phyloP scores from a whole-genome alignment of 257 asterid genomes.

The Sherardia arvensis region DNA sequence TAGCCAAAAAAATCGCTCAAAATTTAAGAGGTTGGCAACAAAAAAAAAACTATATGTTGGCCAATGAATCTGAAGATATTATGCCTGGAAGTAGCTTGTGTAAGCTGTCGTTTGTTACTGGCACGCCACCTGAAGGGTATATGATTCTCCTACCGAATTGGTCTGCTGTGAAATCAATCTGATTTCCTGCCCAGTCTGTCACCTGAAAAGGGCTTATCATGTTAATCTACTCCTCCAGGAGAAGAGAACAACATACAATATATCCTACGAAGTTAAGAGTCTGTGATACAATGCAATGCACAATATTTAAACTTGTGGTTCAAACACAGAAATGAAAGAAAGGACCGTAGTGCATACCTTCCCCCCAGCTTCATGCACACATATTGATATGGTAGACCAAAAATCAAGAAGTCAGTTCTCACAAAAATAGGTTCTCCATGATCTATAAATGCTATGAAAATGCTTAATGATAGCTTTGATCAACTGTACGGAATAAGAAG shows the following conservation, averaged over 20 bases:
- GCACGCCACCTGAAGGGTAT: conserved; percentile 71
- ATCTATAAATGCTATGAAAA: too few species aligned
- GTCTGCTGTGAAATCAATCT: conserved; percentile 64
- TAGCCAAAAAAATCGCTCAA: too few species aligned
- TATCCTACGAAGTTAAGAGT: not conserved
- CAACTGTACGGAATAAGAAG: too few species aligned
- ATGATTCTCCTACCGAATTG: conserved; percentile 49
- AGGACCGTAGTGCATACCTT: conserved; percentile 56
- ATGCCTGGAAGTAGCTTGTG: conserved; percentile 45
- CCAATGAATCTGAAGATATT: conserved; percentile 38
- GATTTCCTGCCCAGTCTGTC: conserved; percentile 73
- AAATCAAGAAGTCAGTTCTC: too few species aligned
- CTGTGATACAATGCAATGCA: not conserved
- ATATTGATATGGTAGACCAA: too few species aligned
- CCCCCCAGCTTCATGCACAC: conserved; percentile 89
- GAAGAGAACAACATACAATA: not conserved
- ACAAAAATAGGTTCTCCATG: too few species aligned
- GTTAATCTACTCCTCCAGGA: not conserved
- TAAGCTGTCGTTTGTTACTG: conserved; percentile 53
- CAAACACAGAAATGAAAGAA: conserved; percentile 4
- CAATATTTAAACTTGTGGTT: not conserved
- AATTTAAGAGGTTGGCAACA: too few species aligned
- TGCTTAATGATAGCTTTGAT: too few species aligned
- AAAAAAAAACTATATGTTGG: not conserved
- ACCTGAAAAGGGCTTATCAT: conserved; percentile 36